Percentiles rank a stretch among this genome's conserved stretches.
Conservation (phyloP, 1,139 yeast species). For the Zygoascus sp. region DNA sequence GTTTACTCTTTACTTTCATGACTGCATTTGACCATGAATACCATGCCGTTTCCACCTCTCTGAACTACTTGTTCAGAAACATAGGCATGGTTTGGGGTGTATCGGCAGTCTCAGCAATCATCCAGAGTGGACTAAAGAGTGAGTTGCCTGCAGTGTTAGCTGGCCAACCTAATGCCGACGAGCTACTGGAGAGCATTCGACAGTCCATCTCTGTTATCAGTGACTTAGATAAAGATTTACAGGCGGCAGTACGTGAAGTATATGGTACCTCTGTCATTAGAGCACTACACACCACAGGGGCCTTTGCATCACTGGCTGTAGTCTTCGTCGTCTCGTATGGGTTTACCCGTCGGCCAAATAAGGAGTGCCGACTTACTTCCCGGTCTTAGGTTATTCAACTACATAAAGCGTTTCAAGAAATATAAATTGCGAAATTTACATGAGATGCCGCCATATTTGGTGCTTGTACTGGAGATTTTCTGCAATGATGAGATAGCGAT, state of each 20-base stretch:
- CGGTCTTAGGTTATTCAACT: background rate
- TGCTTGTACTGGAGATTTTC: background rate
- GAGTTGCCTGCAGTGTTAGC: background rate
- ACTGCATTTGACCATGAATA: slow-evolving; percentile 14
- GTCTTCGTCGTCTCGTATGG: slow-evolving; percentile 4
- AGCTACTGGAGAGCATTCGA: slow-evolving; percentile 11
- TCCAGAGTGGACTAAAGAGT: slow-evolving; percentile 12
- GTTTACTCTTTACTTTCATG: slow-evolving; percentile 16
- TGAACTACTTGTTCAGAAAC: slow-evolving; percentile 15
- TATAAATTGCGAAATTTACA: background rate
- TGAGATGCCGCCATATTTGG: background rate
- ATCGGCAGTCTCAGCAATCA: slow-evolving; percentile 16
- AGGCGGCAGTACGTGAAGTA: slow-evolving; percentile 5
- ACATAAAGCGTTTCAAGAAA: no score
- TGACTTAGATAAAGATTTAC: slow-evolving; percentile 3
- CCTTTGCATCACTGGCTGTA: slow-evolving; percentile 6
- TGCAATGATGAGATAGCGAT: no score
- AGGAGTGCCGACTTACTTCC: slow-evolving; percentile 9
- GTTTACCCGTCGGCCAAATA: background rate
- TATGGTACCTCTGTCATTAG: slow-evolving; percentile 11
- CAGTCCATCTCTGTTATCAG: slow-evolving; percentile 12
- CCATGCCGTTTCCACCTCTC: slow-evolving; percentile 16
- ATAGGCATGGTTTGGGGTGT: slow-evolving; percentile 20
- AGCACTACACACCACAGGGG: slow-evolving; percentile 10
- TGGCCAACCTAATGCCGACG: slow-evolving; percentile 7